Evolutionary conservation across 768 basidiomycete genomes (phyloP).

Genomic region (Hortiboletus campestris): DNA sequence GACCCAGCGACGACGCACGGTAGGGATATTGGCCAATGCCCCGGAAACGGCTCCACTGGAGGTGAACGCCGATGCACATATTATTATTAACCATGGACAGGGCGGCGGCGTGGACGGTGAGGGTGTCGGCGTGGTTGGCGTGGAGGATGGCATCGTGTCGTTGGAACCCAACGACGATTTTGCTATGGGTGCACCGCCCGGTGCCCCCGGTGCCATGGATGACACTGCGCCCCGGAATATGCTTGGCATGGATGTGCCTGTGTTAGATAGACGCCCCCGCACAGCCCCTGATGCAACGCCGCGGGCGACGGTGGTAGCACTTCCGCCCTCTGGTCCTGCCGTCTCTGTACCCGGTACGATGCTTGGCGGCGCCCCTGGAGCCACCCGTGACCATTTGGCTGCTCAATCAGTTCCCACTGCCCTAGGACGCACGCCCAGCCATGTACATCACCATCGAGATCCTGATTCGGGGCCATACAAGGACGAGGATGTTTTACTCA

Average conservation of each 20-base stretch:
- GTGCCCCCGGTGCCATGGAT: conserved; percentile 82
- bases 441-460: conserved; percentile 41
- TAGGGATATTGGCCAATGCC: conserved; percentile 47
- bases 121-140: conserved; percentile 44
- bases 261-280: conserved; percentile 33
- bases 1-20: conserved; percentile 40
- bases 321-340: conserved; percentile 40
- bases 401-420: conserved; percentile 13
- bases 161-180: conserved; percentile 85
- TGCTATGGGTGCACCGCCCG: conserved; percentile 87
- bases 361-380: conserved; percentile 12
- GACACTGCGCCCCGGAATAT: conserved; percentile 28
- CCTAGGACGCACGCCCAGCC: conserved; percentile 26
- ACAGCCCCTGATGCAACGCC: conserved; percentile 61
- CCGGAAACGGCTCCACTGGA: conserved; percentile 35
- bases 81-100: conserved; percentile 49
- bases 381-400: conserved; percentile 18
- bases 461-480: conserved; percentile 68
- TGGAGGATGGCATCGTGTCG: conserved; percentile 75
- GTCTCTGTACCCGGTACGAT: conserved; percentile 7
- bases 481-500: conserved; percentile 91
- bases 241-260: conserved; percentile 25
- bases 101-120: conserved; percentile 40
- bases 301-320: conserved; percentile 54
- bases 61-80: conserved; percentile 48